Evolutionary conservation across 2,329 filamentous ascomycete genomes (phyloP).

Genomic region (Colletotrichum filicis): DNA sequence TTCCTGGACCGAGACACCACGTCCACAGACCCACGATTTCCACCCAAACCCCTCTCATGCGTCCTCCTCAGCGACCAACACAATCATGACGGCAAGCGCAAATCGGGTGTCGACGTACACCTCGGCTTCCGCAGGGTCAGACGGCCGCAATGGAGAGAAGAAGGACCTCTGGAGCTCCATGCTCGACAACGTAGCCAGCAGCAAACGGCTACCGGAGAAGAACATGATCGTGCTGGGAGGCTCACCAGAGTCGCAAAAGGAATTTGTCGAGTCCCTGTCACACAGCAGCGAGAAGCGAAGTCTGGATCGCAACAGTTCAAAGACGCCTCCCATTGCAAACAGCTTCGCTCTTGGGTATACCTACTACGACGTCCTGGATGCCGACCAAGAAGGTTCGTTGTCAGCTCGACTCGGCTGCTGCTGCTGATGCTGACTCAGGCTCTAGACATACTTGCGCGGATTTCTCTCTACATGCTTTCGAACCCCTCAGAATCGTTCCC

Average conservation of each 20-base stretch:
- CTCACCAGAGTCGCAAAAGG: slow-evolving; percentile 83
- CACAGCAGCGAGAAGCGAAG: slow-evolving; percentile 63
- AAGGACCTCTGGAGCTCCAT: slow-evolving; percentile 95
- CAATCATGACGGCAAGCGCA: slow-evolving; percentile 60
- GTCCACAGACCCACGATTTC: slow-evolving; percentile 16
- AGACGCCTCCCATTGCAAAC: slow-evolving; percentile 85
- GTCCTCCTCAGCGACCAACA: slow-evolving; percentile 10
- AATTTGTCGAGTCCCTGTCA: slow-evolving; percentile 78
- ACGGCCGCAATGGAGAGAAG: slow-evolving; percentile 74
- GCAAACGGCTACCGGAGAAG: slow-evolving; percentile 91
- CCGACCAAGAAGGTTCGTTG: slow-evolving; percentile 85
- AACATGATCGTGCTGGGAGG: slow-evolving; percentile 88
- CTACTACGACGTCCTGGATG: slow-evolving; percentile 93
- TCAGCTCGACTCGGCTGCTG: background rate
- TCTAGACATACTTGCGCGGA: slow-evolving; percentile 85
- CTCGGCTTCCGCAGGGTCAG: slow-evolving; percentile 62
- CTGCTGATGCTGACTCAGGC: background rate
- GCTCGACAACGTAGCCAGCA: slow-evolving; percentile 89
- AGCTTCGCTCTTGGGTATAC: slow-evolving; percentile 94
- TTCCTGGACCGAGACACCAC: slow-evolving; percentile 1
- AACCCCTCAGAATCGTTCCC: slow-evolving; percentile 86
- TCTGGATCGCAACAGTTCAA: slow-evolving; percentile 65
- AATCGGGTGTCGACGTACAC: slow-evolving; percentile 71
- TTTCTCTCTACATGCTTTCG: slow-evolving; percentile 90
- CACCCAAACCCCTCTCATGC: slow-evolving; percentile 12